Evolutionary conservation across 768 basidiomycete species (phyloP).

Genomic region (Phlebiopsis gigantea): DNA sequence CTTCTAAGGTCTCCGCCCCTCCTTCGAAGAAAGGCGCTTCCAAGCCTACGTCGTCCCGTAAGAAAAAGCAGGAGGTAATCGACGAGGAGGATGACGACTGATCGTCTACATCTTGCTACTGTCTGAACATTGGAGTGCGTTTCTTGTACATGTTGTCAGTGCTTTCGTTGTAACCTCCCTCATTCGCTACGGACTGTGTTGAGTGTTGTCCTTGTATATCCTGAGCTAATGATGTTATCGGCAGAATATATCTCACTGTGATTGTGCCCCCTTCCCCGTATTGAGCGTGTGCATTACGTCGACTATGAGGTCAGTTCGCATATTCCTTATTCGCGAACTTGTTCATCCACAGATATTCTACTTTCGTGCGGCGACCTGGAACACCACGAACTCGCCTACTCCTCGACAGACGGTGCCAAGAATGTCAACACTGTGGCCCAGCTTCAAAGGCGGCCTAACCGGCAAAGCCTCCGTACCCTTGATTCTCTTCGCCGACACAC

Average conservation of each 20-base stretch:
- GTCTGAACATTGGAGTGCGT: not conserved
- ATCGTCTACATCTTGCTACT: not conserved
- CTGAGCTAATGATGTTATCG: conserved; percentile 25
- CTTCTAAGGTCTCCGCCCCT: conserved; percentile 4
- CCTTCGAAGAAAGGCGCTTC: conserved; percentile 12
- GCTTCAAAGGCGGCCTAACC: conserved; percentile 41
- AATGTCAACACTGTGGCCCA: conserved; percentile 40
- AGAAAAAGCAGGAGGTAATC: conserved; percentile 18
- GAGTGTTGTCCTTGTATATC: not conserved
- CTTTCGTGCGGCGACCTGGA: conserved; percentile 33
- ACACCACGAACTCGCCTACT: conserved; percentile 30
- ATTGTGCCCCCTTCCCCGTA: too few relatives aligned
- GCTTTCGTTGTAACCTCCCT: not conserved
- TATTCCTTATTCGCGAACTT: too few relatives aligned
- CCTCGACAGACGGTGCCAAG: conserved; percentile 28
- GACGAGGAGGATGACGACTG: conserved; percentile 19
- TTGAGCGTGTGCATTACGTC: too few relatives aligned
- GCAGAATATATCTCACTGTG: too few relatives aligned
- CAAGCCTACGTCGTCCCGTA: conserved; percentile 19
- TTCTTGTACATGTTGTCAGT: not conserved
- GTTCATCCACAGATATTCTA: conserved; percentile 31
- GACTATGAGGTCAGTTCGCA: too few relatives aligned
- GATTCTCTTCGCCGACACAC: conserved; percentile 61
- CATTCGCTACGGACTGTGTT: not conserved
- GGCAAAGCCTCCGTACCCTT: conserved; percentile 42